Percentiles rank a stretch among this genome's conserved stretches.
Evolutionary conservation across 1,284 basidiomycete species (phyloP).

Genomic region (Tilletia indica): DNA sequence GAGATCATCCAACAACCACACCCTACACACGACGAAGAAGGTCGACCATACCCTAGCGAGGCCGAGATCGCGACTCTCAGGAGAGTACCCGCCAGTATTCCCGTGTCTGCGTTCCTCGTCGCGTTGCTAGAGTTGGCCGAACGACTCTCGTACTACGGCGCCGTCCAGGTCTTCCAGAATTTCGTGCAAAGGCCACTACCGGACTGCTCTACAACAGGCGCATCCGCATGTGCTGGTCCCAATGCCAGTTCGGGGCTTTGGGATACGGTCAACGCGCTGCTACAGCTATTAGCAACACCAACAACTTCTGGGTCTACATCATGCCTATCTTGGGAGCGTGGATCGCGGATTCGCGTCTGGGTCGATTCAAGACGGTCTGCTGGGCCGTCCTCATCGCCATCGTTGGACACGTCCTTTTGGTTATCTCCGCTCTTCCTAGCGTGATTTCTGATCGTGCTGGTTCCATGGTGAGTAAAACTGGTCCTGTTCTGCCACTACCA

Average conservation of each 20-base stretch:
- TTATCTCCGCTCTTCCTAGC: conserved; percentile 70
- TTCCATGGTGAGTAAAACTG: conserved; percentile 56
- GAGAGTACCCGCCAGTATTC: conserved; percentile 46
- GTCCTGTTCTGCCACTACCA: too few relatives aligned
- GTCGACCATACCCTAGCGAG: conserved; percentile 35
- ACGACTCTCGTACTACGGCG: conserved; percentile 55
- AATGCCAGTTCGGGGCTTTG: conserved; percentile 41
- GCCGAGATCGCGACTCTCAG: conserved; percentile 47
- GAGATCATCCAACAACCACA: background rate
- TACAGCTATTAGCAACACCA: conserved; percentile 52
- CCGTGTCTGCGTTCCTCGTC: conserved; percentile 47
- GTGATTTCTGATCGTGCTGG: conserved; percentile 62
- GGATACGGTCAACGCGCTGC: conserved; percentile 49
- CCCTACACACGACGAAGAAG: conserved; percentile 7
- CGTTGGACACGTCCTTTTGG: conserved; percentile 68
- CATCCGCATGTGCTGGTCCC: conserved; percentile 26
- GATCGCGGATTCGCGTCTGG: conserved; percentile 58
- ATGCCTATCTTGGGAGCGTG: conserved; percentile 53
- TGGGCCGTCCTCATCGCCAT: conserved; percentile 56
- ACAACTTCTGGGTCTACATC: conserved; percentile 52
- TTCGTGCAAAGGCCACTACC: conserved; percentile 48
- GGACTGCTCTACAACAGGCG: conserved; percentile 38
- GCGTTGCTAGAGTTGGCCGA: conserved; percentile 55
- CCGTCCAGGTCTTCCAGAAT: conserved; percentile 50
- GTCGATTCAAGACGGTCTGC: conserved; percentile 60